Evolutionary conservation across 164 flowering plant genomes (phyloP).

Genomic region (Magnolia kwangsiensis): DNA sequence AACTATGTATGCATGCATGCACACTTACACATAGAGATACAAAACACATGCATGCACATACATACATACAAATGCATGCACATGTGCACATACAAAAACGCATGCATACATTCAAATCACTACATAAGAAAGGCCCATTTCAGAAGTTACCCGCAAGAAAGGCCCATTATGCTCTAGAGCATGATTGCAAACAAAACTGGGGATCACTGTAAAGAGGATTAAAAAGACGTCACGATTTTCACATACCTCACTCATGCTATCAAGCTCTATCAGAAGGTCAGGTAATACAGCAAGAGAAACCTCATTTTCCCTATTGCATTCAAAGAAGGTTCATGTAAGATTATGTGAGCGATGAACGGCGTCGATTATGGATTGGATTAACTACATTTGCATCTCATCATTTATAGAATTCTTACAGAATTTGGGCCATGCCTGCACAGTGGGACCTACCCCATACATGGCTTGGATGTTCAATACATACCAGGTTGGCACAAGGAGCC

Average conservation of each 20-base stretch:
- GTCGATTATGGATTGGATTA: neutral
- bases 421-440: neutral
- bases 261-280: constrained; percentile 89
- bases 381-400: neutral
- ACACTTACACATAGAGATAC: neutral
- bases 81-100: too few relatives aligned
- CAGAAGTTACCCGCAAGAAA: too few relatives aligned
- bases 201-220: neutral
- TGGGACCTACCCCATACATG: neutral
- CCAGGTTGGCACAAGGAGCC: neutral
- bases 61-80: too few relatives aligned
- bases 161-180: too few relatives aligned
- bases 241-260: constrained; percentile 85
- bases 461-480: neutral
- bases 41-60: neutral
- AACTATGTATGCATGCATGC: neutral
- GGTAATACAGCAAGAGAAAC: constrained; percentile 96
- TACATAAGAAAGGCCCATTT: too few relatives aligned
- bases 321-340: neutral
- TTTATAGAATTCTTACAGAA: neutral
- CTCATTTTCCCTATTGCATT: constrained; percentile 82
- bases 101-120: too few relatives aligned
- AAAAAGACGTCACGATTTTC: neutral
- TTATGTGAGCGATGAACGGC: neutral
- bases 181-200: neutral